Base-by-base conservation (phyloP, 2,329 filamentous ascomycete species). In the Penicillium italicum region DNA sequence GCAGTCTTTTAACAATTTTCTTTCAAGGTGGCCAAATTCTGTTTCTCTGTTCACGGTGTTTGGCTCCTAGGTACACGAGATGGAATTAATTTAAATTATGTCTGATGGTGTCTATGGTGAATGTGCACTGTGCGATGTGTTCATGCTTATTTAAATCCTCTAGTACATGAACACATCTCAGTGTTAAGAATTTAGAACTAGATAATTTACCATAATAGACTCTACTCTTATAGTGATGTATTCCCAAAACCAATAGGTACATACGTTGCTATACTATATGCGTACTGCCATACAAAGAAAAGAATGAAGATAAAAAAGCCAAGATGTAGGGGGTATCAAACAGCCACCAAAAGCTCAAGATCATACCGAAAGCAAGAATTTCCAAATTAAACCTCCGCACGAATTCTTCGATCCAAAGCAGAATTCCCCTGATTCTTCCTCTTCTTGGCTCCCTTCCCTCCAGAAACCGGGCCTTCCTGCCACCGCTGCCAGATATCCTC, bases 401-500 rank as follows among this genome's bases (percentile, higher is more conserved):
- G 40, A 5, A 9, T 5, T 30, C 30, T 22, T 16, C 40, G 8
- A 36, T 22, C n/a, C 9, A 34, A 5, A 4, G 26, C 26, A 10
- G 14, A 14, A 8, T 45, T 36, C 38, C 52, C 50, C 6, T 46
- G 54, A 24, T 50, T 42, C 22, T 47, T 54, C 31, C 44, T 52
- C 7, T 53, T 48, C 41, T 59, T 60, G 2, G 45, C 49, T 8
- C 53, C 52, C 47, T 59, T 53, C 31, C 31, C 31, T 37, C 42
- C 9, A 41, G 53, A 42, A 18, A 20, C 31, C 11, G 44, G 37
- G 34, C 66, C 61, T 30, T 59, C 60, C 48, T 72, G 64, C 30
- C 62, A 58, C 24, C 59, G 53, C 24, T 64, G 60, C 69, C 69
- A 72, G 44, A 72, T 69, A 55, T 71, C 69, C 4, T 71, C 67